Base-by-base conservation (phyloP, 2,329 filamentous ascomycete species). In the Microcera coccophila region DNA sequence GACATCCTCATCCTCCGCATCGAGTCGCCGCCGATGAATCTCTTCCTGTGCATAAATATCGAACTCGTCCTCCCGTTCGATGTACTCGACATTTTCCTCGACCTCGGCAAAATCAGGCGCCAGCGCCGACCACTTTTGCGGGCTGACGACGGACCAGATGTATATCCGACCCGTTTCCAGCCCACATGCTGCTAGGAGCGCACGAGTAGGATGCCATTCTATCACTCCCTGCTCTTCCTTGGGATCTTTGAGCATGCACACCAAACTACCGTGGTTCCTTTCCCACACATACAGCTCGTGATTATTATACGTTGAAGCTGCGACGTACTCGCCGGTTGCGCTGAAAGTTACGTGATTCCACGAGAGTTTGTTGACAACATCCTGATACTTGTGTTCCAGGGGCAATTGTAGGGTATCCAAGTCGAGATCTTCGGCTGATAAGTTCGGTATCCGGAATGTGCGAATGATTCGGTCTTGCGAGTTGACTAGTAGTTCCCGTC, bases 251-350 rank as follows among this genome's bases (percentile, higher is more conserved):
- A 98, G 76, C 72, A 98, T 98, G 65, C 95, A 94, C 40, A 96
- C 90, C 44, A 98, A 71, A 66, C 89, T 95, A 38, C 93, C 93
- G 59, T 94, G 89, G 42, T 85, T 86, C 41, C 93, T 82, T 68
- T 98, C 93, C 93, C 91, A 97, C 20, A 97, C 90, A 67, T 97
- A 97, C 50, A 98, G 87, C 66, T 98, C 91, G 58, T 96, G 90
- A 60, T 98, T 98, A 75, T 97, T 97, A 65, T 90, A 95, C 2
- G 93, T 97, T 19, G 90, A 95, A 1, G 94, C 93, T 18, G 90
- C 90, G 31, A 98, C 90, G 62, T 97, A 97, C 66, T 98, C 93
- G 39, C 90, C 90, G 0, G 87, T 93, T 1, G 88, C 85, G 59
- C 89, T 95, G 64, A 98, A 97, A 0, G 90, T 90, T 45, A 95